Conservation (phyloP, 2,329 filamentous ascomycete species). For the Leptographium flavum region DNA sequence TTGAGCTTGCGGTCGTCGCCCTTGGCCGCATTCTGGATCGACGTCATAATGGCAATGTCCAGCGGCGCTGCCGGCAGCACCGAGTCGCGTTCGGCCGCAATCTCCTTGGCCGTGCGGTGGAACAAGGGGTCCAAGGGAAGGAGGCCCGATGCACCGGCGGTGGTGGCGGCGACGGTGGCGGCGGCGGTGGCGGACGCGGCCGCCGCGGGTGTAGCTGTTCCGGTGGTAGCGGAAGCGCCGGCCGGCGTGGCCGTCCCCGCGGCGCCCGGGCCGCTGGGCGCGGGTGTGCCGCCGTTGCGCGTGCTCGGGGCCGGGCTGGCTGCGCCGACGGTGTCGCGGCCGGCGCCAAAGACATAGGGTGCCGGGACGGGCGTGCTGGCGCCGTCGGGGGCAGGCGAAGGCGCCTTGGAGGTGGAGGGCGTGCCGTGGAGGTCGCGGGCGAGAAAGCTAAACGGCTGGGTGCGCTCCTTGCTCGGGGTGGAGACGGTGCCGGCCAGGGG, state of each 20-base stretch:
- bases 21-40: conserved; percentile 73
- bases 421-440: conserved; percentile 51
- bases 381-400: conserved; percentile 74
- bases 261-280: conserved; percentile 15
- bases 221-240: too few species aligned
- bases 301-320: conserved; percentile 39
- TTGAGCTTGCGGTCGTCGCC: conserved; percentile 86
- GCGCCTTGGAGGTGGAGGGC: conserved; percentile 72
- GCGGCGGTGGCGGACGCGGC: neutral
- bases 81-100: conserved; percentile 60
- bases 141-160: conserved; percentile 10
- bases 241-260: neutral
- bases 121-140: conserved; percentile 13
- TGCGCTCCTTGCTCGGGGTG: conserved; percentile 47
- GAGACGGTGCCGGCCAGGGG: conserved; percentile 31
- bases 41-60: conserved; percentile 79
- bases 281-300: conserved; percentile 31
- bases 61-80: conserved; percentile 73
- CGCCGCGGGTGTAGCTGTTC: neutral
- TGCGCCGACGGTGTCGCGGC: conserved; percentile 28
- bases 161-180: neutral
- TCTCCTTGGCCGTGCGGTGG: conserved; percentile 32
- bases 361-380: conserved; percentile 49
- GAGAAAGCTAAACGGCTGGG: conserved; percentile 56
- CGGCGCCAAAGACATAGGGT: conserved; percentile 39